Percentiles rank a stretch among this genome's conserved stretches.
Evolutionary conservation across 306 rosid species (phyloP).

Genomic region (Sesbania bispinosa): DNA sequence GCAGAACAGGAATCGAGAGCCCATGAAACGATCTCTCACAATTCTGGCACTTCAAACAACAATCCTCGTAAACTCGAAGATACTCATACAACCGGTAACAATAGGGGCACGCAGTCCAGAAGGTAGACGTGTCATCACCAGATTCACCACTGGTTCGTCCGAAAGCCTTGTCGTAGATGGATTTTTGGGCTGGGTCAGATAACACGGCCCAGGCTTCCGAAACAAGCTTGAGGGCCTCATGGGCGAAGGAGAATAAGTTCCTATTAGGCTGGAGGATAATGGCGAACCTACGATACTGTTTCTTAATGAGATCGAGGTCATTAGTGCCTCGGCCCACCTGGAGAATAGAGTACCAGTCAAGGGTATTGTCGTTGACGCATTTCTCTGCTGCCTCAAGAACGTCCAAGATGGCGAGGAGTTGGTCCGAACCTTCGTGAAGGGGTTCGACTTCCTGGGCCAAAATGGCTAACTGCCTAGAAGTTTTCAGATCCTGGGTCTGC

Average conservation of each 20-base stretch:
- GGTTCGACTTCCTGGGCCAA: constrained; percentile 91
- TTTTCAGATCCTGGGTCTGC: constrained; percentile 65
- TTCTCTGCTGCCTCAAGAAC: constrained; percentile 67
- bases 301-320: constrained; percentile 55
- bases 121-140: constrained; percentile 35
- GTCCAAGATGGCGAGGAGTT: constrained; percentile 79
- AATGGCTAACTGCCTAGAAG: constrained; percentile 68
- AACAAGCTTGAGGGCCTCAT: constrained; percentile 75
- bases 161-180: constrained; percentile 44
- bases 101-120: constrained; percentile 98
- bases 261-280: constrained; percentile 84
- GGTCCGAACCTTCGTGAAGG: constrained; percentile 82
- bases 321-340: constrained; percentile 52
- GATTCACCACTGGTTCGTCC: no score
- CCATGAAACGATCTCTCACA: constrained; percentile 76
- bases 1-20: constrained; percentile 41
- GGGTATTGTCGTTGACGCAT: constrained; percentile 51
- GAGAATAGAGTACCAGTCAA: constrained; percentile 80
- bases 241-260: constrained; percentile 62
- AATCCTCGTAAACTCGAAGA: constrained; percentile 63
- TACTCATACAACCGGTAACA: constrained; percentile 75
- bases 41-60: constrained; percentile 80
- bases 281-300: constrained; percentile 70
- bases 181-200: constrained; percentile 56
- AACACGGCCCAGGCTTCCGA: constrained; percentile 78